Evolutionary conservation across 1,284 basidiomycete genomes (phyloP).

Genomic region (Somion occarium): DNA sequence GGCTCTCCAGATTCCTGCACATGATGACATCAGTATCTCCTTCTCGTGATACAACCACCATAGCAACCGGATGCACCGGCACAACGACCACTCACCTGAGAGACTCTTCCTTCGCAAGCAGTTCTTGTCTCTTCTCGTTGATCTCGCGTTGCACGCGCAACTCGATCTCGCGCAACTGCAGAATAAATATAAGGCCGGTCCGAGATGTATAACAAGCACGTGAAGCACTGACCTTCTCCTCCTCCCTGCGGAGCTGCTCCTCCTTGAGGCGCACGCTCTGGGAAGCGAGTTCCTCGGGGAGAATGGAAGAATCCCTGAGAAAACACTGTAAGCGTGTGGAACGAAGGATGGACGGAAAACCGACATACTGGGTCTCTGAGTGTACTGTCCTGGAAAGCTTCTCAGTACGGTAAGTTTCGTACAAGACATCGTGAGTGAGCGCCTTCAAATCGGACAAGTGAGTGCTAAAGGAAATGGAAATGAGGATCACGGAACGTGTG

Average conservation of each 20-base stretch:
- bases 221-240: slow-evolving; percentile 73
- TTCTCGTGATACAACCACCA: slow-evolving; percentile 1
- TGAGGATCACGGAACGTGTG: neutral
- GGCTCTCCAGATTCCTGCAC: slow-evolving; percentile 80
- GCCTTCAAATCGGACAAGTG: slow-evolving; percentile 94
- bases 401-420: slow-evolving; percentile 98
- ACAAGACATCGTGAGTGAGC: slow-evolving; percentile 91
- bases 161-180: slow-evolving; percentile 92
- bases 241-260: slow-evolving; percentile 96
- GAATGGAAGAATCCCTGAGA: slow-evolving; percentile 77
- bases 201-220: too few relatives aligned
- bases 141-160: slow-evolving; percentile 98
- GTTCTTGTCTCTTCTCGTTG: slow-evolving; percentile 96
- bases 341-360: neutral
- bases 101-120: slow-evolving; percentile 90
- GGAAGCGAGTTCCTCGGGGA: slow-evolving; percentile 94
- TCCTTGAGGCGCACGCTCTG: slow-evolving; percentile 98
- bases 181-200: neutral
- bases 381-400: slow-evolving; percentile 93
- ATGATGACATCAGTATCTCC: slow-evolving; percentile 11
- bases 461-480: slow-evolving; percentile 49
- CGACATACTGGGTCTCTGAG: slow-evolving; percentile 70
- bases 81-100: slow-evolving; percentile 50
- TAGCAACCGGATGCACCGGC: neutral
- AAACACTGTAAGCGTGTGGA: slow-evolving; percentile 5